These are phyloP conservation scores for Dictyostelium brefeldianum DNA, from an alignment of 78 protist species.

Conservation along the genomic window DNA sequence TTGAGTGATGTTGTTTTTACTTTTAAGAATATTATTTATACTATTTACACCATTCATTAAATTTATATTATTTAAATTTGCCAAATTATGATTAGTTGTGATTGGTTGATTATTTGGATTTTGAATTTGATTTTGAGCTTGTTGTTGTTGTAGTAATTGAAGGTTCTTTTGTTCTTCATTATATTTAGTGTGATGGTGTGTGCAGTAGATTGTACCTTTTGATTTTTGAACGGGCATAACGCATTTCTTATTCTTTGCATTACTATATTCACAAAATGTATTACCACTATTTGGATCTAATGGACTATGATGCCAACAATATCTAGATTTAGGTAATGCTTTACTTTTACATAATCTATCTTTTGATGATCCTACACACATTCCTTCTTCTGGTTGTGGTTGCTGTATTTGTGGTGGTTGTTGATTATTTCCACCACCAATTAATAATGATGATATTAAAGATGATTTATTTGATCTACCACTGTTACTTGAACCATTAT, in stretches of 20 bases:
- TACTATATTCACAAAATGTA: constrained; percentile 19
- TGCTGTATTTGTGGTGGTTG: background rate
- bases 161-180: background rate
- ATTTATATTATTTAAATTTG: no score
- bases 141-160: background rate
- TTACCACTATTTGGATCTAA: constrained; percentile 61
- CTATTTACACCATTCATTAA: background rate
- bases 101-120: no score
- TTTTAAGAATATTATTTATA: background rate
- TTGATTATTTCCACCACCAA: background rate
- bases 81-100: no score
- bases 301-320: constrained; percentile 82
- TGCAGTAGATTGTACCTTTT: background rate
- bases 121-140: background rate
- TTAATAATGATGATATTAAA: background rate
- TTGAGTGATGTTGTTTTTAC: background rate
- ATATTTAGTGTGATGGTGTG: background rate
- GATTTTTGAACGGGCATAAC: constrained; percentile 37
- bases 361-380: constrained; percentile 43
- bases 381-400: constrained; percentile 13
- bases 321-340: constrained; percentile 38
- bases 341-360: constrained; percentile 66
- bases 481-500: background rate
- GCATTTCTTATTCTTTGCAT: constrained; percentile 28
- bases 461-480: background rate